Evolutionary conservation across 345 rosid species (phyloP).

Genomic region (Lepidium sativum): DNA sequence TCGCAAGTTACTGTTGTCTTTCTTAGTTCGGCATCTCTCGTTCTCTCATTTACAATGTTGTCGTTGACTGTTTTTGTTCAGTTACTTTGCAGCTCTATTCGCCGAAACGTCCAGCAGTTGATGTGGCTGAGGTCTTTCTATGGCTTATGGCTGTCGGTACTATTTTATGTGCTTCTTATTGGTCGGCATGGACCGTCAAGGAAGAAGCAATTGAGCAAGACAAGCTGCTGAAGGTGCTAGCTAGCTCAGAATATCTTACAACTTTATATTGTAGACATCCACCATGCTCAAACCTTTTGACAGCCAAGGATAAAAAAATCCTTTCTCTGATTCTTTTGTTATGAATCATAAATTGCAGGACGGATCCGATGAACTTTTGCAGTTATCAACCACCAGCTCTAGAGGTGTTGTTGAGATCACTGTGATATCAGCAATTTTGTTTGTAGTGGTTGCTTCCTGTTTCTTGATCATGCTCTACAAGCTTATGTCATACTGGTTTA

Average conservation of each 20-base stretch:
- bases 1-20: neutral
- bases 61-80: slow-evolving; percentile 32
- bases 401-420: slow-evolving; percentile 71
- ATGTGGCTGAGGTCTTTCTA: slow-evolving; percentile 92
- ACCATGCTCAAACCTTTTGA: neutral
- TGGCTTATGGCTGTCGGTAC: slow-evolving; percentile 99
- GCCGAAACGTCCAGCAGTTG: slow-evolving; percentile 81
- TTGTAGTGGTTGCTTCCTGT: slow-evolving; percentile 89
- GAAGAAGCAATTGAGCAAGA: slow-evolving; percentile 89
- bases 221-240: slow-evolving; percentile 71
- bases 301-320: slow-evolving; percentile 3
- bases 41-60: neutral
- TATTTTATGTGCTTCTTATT: slow-evolving; percentile 79
- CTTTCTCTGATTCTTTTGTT: neutral
- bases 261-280: neutral
- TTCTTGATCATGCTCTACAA: slow-evolving; percentile 97
- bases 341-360: slow-evolving; percentile 44
- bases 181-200: slow-evolving; percentile 93
- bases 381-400: slow-evolving; percentile 38
- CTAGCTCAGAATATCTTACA: neutral
- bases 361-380: slow-evolving; percentile 50
- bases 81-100: slow-evolving; percentile 86
- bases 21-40: neutral
- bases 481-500: slow-evolving; percentile 90
- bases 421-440: slow-evolving; percentile 61